phyloP scores from a whole-genome alignment of 495 filamentous ascomycete species.

The Trichocladium uniseriatum region DNA sequence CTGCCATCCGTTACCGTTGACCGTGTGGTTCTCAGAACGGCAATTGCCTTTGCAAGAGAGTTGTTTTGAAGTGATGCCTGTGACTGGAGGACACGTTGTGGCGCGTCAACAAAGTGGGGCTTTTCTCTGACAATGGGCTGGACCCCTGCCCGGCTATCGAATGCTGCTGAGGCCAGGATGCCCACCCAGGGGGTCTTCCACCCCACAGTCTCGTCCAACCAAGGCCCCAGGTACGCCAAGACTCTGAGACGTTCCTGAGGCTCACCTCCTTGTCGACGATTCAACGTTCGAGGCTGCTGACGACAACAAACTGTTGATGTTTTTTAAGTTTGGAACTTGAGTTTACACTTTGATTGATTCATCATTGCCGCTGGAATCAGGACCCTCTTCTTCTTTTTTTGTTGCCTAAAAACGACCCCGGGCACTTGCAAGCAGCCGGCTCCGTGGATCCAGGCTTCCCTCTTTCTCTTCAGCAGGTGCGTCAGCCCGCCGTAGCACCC shows the following conservation, averaged over 20 bases:
- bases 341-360: neutral
- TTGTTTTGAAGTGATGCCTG: too few species aligned
- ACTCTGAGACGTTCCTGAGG: slow-evolving; percentile 2
- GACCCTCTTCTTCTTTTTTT: neutral
- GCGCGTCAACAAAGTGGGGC: slow-evolving; percentile 5
- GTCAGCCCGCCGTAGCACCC: slow-evolving; percentile 5
- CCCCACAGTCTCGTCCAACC: slow-evolving; percentile 4
- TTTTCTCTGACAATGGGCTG: neutral
- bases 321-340: too few species aligned
- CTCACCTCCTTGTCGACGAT: slow-evolving; percentile 4
- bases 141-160: neutral
- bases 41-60: too few species aligned
- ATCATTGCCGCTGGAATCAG: neutral
- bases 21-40: too few species aligned
- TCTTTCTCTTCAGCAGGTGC: slow-evolving; percentile 6
- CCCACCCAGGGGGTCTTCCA: neutral
- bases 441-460: slow-evolving; percentile 3
- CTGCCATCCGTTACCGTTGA: too few species aligned
- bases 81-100: slow-evolving; percentile 9
- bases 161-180: neutral
- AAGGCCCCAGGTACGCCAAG: slow-evolving; percentile 6
- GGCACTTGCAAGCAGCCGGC: slow-evolving; percentile 2
- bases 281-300: neutral
- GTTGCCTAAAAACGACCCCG: neutral
- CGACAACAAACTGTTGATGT: too few species aligned